Conservation (phyloP, 441 rosid genomes). For the Manihot esculenta region DNA sequence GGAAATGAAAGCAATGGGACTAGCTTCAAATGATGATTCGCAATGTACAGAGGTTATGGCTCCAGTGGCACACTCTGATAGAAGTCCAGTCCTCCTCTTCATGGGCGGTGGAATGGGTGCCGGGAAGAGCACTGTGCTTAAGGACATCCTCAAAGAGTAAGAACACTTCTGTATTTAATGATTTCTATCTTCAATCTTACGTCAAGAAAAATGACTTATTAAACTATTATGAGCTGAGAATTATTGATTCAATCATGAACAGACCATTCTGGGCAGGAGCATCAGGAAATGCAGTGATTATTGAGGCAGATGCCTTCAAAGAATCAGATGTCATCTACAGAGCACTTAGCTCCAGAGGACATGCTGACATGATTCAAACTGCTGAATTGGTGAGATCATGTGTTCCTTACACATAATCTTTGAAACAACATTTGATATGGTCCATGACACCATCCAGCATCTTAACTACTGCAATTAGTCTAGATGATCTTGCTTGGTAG, state of each 20-base stretch:
- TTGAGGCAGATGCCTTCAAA: slow-evolving; percentile 97
- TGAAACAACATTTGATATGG: not conserved
- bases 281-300: slow-evolving; percentile 77
- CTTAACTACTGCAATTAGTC: not conserved
- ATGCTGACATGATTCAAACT: slow-evolving; percentile 85
- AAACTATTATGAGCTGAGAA: slow-evolving; percentile 9
- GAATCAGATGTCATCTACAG: slow-evolving; percentile 90
- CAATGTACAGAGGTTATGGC: slow-evolving; percentile 96
- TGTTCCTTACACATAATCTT: not conserved
- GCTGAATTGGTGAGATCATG: slow-evolving; percentile 67
- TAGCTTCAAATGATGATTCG: slow-evolving; percentile 67
- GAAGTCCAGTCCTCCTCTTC: slow-evolving; percentile 90
- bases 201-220: too few relatives aligned
- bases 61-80: slow-evolving; percentile 83
- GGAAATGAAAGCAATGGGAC: slow-evolving; percentile 96
- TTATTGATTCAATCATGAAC: slow-evolving; percentile 29
- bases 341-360: slow-evolving; percentile 92
- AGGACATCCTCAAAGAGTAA: slow-evolving; percentile 95
- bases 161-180: slow-evolving; percentile 6
- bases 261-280: slow-evolving; percentile 97
- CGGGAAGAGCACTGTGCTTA: slow-evolving; percentile 95
- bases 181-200: not conserved
- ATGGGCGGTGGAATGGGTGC: slow-evolving; percentile 99
- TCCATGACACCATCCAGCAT: not conserved
- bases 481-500: not conserved